Evolutionary conservation across 345 rosid genomes (phyloP).

Genomic region (Toxicodendron radicans): DNA sequence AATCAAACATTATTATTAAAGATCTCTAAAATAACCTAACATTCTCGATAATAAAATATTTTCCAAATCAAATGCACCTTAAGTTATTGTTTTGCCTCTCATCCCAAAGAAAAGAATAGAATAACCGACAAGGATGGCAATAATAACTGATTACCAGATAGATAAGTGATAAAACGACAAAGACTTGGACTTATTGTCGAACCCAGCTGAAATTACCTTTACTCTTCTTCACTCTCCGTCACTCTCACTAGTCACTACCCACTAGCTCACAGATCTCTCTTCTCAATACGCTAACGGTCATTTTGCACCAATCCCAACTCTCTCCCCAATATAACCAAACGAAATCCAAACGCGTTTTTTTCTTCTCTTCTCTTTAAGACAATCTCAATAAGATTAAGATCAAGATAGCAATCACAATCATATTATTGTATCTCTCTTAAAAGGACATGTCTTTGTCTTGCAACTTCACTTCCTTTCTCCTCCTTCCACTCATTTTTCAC

Average conservation of each 20-base stretch:
- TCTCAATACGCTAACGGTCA: slow-evolving; percentile 20
- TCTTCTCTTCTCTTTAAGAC: not conserved
- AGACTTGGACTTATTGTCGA: not conserved
- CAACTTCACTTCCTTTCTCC: slow-evolving; percentile 14
- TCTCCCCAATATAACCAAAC: no score
- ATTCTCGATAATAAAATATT: no score
- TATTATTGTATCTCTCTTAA: slow-evolving; percentile 11
- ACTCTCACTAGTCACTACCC: not conserved
- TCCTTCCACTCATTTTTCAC: slow-evolving; percentile 13
- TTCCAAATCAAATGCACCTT: no score
- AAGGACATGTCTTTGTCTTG: not conserved
- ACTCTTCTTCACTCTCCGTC: not conserved
- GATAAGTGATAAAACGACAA: slow-evolving; percentile 15
- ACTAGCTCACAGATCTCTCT: slow-evolving; percentile 10
- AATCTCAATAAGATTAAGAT: not conserved
- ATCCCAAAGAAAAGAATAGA: not conserved
- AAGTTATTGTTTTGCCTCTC: not conserved
- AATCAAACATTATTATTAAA: no score
- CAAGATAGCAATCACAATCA: not conserved
- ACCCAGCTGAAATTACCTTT: not conserved
- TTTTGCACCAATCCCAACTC: slow-evolving; percentile 10
- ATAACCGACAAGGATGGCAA: not conserved
- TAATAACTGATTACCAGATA: not conserved
- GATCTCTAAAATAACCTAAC: no score
- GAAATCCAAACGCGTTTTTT: slow-evolving; percentile 1